Evolutionary conservation across 352 stramenopile genomes (phyloP).

Genomic region (Phytopythium aichiense): DNA sequence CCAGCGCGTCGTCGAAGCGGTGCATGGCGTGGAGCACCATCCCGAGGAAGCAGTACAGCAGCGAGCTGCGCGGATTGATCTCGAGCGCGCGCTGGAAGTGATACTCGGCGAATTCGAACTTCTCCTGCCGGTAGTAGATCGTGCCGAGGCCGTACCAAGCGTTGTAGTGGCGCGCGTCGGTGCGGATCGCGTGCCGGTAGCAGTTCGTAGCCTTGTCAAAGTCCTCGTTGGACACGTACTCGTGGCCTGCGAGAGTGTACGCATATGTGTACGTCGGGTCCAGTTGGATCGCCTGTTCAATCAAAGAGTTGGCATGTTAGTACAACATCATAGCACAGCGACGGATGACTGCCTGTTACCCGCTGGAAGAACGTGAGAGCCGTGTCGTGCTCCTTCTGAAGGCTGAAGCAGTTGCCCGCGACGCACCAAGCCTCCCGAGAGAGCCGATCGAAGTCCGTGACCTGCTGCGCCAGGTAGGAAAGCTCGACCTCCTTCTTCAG

Average conservation of each 20-base stretch:
- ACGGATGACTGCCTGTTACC: constrained; percentile 14
- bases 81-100: constrained; percentile 93
- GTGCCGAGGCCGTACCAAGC: constrained; percentile 91
- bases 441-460: constrained; percentile 91
- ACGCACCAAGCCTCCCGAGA: constrained; percentile 95
- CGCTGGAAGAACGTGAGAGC: constrained; percentile 96
- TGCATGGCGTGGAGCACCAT: constrained; percentile 93
- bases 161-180: constrained; percentile 92
- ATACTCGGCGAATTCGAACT: constrained; percentile 96
- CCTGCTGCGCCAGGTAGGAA: constrained; percentile 94
- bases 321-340: background rate
- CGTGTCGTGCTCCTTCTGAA: constrained; percentile 97
- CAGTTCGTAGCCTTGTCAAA: constrained; percentile 97
- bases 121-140: constrained; percentile 97
- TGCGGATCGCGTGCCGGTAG: constrained; percentile 93
- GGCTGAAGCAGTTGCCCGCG: constrained; percentile 97
- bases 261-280: constrained; percentile 95
- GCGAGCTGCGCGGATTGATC: constrained; percentile 93
- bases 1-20: constrained; percentile 88
- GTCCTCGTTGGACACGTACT: constrained; percentile 98
- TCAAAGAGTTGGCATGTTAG: background rate
- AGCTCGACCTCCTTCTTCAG: constrained; percentile 97
- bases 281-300: constrained; percentile 86
- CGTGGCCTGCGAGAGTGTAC: constrained; percentile 97
- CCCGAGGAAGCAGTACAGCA: constrained; percentile 94